Conservation (phyloP, 192 early-diverging fungal genomes). For the Umbelopsis vinacea region DNA sequence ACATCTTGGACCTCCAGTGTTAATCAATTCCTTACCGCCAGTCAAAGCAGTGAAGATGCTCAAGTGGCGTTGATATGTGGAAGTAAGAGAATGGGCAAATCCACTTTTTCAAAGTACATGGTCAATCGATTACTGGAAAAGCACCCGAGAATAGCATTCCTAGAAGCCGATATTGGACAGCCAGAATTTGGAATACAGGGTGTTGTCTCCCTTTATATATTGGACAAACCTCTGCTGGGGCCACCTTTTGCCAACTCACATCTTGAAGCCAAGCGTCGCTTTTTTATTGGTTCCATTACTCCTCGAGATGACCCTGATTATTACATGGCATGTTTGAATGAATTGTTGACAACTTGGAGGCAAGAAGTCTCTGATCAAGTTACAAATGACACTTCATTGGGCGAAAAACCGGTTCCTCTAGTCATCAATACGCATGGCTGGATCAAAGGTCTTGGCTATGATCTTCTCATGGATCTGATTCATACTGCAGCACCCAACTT, state of each 20-base stretch:
- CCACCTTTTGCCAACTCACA: conserved; percentile 83
- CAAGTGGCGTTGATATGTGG: conserved; percentile 75
- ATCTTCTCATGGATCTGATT: conserved; percentile 75
- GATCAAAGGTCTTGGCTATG: conserved; percentile 88
- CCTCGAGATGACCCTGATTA: conserved; percentile 83
- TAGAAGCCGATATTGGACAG: conserved; percentile 95
- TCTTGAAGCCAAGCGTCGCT: conserved; percentile 61
- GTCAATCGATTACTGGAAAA: conserved; percentile 76
- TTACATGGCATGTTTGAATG: conserved; percentile 70
- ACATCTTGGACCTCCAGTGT: conserved; percentile 42
- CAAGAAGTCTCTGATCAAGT: conserved; percentile 36
- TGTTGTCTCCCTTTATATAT: conserved; percentile 75
- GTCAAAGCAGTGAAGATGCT: conserved; percentile 17
- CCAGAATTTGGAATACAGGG: conserved; percentile 86
- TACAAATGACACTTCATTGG: conserved; percentile 23
- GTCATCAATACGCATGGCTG: conserved; percentile 96
- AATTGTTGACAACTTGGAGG: conserved; percentile 66
- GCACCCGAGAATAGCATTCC: conserved; percentile 74
- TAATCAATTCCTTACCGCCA: conserved; percentile 17
- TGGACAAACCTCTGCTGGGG: conserved; percentile 73
- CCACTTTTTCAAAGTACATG: conserved; percentile 79
- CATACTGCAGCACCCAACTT: conserved; percentile 65
- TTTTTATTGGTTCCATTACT: conserved; percentile 77
- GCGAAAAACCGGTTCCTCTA: conserved; percentile 66
- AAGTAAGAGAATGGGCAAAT: conserved; percentile 86